These are phyloP conservation scores for Metschnikowia kofuensis DNA, from an alignment of 805 yeast genomes.

Conservation along the genomic window DNA sequence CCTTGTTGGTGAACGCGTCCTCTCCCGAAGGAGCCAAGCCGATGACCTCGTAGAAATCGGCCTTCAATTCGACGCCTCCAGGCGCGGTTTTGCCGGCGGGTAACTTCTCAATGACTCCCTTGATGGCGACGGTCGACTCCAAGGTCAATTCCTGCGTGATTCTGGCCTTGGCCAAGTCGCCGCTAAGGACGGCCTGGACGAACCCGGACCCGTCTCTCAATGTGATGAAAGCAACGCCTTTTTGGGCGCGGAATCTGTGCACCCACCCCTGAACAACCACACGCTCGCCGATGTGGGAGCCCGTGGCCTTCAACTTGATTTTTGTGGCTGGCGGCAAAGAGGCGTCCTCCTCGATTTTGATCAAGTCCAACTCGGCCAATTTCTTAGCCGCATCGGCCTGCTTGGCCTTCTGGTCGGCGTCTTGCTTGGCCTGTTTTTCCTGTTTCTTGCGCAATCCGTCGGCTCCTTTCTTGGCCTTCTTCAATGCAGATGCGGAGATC, in stretches of 20 bases:
- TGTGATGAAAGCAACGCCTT: constrained; percentile 86
- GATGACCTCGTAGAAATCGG: constrained; percentile 82
- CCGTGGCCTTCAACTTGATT: constrained; percentile 60
- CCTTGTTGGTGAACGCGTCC: constrained; percentile 90
- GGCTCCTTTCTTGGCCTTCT: constrained; percentile 95
- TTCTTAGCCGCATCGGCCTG: constrained; percentile 63
- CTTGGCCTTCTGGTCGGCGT: constrained; percentile 58
- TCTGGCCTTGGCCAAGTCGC: constrained; percentile 89
- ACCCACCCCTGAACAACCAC: constrained; percentile 91
- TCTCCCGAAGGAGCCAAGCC: constrained; percentile 97
- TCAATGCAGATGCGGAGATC: constrained; percentile 85
- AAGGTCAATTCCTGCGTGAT: constrained; percentile 81
- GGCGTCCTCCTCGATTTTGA: constrained; percentile 68
- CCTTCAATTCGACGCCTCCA: constrained; percentile 92
- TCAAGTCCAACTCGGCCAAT: constrained; percentile 71
- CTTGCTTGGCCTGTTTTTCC: constrained; percentile 60
- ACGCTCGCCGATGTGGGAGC: constrained; percentile 60
- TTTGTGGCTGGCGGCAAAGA: constrained; percentile 67
- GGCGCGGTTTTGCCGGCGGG: constrained; percentile 98
- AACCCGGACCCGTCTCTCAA: constrained; percentile 94
- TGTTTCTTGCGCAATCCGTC: constrained; percentile 84
- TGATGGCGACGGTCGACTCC: constrained; percentile 79
- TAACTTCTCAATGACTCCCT: constrained; percentile 75
- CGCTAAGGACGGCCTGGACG: constrained; percentile 82
- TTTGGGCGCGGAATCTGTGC: constrained; percentile 89